A percentile compares a stretch with the other conserved stretches of the same genome.
Conservation (phyloP, 176 grass and related monocot species). For the Lolium multiflorum region DNA sequence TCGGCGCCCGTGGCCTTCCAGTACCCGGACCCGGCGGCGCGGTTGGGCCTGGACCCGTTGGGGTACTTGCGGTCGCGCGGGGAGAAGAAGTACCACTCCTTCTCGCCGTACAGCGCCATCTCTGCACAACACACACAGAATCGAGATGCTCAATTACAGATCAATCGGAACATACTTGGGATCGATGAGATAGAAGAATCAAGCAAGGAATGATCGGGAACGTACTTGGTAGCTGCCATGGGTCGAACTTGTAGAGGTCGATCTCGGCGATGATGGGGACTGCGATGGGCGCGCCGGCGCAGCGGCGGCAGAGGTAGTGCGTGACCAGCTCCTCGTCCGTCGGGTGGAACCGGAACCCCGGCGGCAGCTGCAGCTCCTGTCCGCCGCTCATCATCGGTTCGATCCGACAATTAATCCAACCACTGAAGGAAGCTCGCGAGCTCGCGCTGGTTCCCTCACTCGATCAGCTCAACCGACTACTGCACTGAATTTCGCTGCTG, state of each 20-base stretch:
- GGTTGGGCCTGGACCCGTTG: conserved; percentile 82
- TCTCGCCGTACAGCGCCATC: conserved; percentile 86
- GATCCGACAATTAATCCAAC: neutral
- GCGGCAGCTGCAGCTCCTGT: conserved; percentile 70
- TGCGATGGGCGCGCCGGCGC: conserved; percentile 67
- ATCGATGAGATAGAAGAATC: neutral
- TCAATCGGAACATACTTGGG: too few species aligned
- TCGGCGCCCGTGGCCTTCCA: conserved; percentile 93
- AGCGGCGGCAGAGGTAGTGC: conserved; percentile 98
- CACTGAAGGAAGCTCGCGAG: neutral
- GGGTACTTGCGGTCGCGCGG: conserved; percentile 93
- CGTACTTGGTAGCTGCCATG: conserved; percentile 86
- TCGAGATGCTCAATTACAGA: neutral
- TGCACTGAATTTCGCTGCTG: neutral
- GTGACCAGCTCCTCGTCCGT: conserved; percentile 92
- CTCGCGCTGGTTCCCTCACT: neutral
- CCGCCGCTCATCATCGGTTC: conserved; percentile 46
- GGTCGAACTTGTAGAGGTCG: conserved; percentile 96
- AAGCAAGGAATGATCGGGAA: neutral
- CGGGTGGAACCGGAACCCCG: conserved; percentile 98
- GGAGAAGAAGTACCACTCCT: conserved; percentile 97
- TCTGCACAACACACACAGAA: conserved; percentile 27
- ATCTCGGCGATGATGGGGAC: conserved; percentile 95
- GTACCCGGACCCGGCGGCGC: conserved; percentile 81
- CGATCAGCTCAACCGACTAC: neutral